Conservation (phyloP, 306 rosid species). For the Acacia confusa region DNA sequence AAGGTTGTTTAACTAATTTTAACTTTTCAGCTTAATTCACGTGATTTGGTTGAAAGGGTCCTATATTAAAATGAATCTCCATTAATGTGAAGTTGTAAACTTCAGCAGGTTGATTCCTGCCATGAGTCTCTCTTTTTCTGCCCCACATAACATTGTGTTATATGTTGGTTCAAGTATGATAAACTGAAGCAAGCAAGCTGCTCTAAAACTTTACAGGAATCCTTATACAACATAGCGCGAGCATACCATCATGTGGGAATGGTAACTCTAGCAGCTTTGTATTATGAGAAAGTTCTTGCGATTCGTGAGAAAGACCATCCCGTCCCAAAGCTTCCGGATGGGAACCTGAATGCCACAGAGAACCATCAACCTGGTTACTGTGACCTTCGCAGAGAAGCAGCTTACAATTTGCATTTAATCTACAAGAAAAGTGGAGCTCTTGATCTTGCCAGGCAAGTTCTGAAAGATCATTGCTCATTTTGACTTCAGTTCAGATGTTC, state of each 20-base stretch:
- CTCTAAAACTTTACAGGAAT: constrained; percentile 50
- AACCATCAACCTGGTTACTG: constrained; percentile 60
- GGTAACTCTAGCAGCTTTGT: constrained; percentile 61
- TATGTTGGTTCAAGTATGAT: background rate
- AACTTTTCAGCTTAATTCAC: background rate
- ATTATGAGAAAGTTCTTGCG: constrained; percentile 76
- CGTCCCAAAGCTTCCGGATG: constrained; percentile 68
- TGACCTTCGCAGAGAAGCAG: constrained; percentile 85
- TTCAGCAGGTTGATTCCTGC: background rate
- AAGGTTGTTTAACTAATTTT: background rate
- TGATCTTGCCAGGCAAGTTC: constrained; percentile 88
- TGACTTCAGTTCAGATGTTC: constrained; percentile 41
- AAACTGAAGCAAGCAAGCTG: constrained; percentile 1
- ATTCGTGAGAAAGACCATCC: constrained; percentile 61
- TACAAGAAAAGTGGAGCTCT: constrained; percentile 82
- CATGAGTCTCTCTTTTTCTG: background rate
- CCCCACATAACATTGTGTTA: background rate
- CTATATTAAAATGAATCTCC: background rate
- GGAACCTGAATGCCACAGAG: constrained; percentile 40
- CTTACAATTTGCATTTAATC: constrained; percentile 81
- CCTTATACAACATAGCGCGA: constrained; percentile 78
- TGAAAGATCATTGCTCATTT: constrained; percentile 68
- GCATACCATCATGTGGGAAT: constrained; percentile 88
- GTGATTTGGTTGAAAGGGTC: background rate
- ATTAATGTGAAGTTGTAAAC: background rate